These are phyloP conservation scores for Phytophthora kernoviae DNA, from an alignment of 352 stramenopile species.

Conservation along the genomic window DNA sequence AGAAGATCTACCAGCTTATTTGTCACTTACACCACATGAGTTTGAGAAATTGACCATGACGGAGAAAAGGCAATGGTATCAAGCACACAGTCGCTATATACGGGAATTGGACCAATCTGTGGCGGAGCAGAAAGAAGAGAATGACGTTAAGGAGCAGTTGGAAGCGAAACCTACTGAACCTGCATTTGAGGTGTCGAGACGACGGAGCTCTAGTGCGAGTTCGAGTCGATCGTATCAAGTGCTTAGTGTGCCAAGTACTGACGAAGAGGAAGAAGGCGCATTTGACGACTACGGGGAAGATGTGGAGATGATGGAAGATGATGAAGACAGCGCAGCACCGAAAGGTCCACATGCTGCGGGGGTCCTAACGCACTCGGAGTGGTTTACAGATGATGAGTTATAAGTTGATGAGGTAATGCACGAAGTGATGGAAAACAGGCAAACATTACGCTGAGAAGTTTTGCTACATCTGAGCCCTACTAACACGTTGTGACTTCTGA, in stretches of 20 bases:
- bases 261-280: slow-evolving; percentile 29
- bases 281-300: slow-evolving; percentile 39
- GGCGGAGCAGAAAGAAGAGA: slow-evolving; percentile 13
- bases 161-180: slow-evolving; percentile 27
- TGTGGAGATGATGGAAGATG: slow-evolving; percentile 54
- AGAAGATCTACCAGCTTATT: slow-evolving; percentile 43
- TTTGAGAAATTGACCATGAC: slow-evolving; percentile 45
- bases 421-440: neutral
- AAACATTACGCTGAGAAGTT: neutral
- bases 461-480: no score
- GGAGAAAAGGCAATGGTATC: slow-evolving; percentile 48
- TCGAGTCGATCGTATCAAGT: slow-evolving; percentile 43
- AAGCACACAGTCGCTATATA: slow-evolving; percentile 36
- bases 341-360: slow-evolving; percentile 42
- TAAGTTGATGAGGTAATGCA: slow-evolving; percentile 11
- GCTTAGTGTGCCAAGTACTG: slow-evolving; percentile 36
- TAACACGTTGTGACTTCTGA: no score
- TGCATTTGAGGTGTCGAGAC: slow-evolving; percentile 3
- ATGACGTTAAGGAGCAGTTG: slow-evolving; percentile 6
- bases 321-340: slow-evolving; percentile 23
- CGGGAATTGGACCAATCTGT: slow-evolving; percentile 26
- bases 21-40: slow-evolving; percentile 50
- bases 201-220: slow-evolving; percentile 34
- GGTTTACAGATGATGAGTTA: slow-evolving; percentile 48
- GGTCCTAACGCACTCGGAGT: slow-evolving; percentile 51